phyloP scores from a whole-genome alignment of 2,329 filamentous ascomycete species.

The Geosmithia putterillii region DNA sequence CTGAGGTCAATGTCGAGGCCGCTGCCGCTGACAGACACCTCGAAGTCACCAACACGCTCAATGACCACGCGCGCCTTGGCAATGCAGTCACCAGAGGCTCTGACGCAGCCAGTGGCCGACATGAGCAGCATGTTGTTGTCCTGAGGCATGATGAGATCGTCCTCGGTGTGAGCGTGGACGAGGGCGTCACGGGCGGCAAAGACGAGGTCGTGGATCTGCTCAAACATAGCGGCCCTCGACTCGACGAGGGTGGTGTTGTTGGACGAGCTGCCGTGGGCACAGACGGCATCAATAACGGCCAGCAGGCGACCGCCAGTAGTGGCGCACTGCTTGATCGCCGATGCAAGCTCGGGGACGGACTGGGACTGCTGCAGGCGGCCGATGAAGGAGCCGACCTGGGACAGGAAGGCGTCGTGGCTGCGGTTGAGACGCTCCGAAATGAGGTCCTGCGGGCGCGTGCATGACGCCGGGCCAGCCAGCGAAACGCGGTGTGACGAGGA shows the following conservation, averaged over 20 bases:
- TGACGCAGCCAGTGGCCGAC: slow-evolving; percentile 78
- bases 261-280: slow-evolving; percentile 51
- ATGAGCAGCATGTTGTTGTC: slow-evolving; percentile 64
- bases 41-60: slow-evolving; percentile 82
- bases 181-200: slow-evolving; percentile 72
- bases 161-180: slow-evolving; percentile 51
- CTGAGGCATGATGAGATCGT: slow-evolving; percentile 68
- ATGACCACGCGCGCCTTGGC: slow-evolving; percentile 76
- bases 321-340: slow-evolving; percentile 74
- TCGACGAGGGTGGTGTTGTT: slow-evolving; percentile 2
- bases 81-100: slow-evolving; percentile 83
- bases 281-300: slow-evolving; percentile 69
- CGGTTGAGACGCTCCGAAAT: slow-evolving; percentile 72
- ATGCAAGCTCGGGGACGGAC: slow-evolving; percentile 69
- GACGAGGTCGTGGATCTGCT: slow-evolving; percentile 68
- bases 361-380: slow-evolving; percentile 86
- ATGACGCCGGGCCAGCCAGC: slow-evolving; percentile 53
- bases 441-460: slow-evolving; percentile 54
- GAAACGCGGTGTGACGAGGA: slow-evolving; percentile 65
- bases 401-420: slow-evolving; percentile 80
- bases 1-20: slow-evolving; percentile 37
- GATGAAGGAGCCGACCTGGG: slow-evolving; percentile 85
- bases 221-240: slow-evolving; percentile 63
- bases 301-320: slow-evolving; percentile 70
- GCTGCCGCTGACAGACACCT: slow-evolving; percentile 58